A percentile compares a stretch with the other conserved stretches of the same genome.
Evolutionary conservation across 2,329 filamentous ascomycete genomes (phyloP).

Genomic region (Fusarium odoratissimum): DNA sequence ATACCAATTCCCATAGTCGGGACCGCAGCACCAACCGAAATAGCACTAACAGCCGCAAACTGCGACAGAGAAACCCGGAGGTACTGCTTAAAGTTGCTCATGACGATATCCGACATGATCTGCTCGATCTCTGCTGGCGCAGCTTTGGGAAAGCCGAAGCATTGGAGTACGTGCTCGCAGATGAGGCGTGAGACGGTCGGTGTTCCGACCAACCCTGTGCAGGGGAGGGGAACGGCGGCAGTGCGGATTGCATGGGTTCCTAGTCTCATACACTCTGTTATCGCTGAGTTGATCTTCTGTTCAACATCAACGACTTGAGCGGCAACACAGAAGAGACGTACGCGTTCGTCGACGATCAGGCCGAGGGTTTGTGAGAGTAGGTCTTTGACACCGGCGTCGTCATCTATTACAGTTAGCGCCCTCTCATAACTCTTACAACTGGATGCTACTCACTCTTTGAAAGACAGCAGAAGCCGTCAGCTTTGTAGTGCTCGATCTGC

Average conservation of each 20-base stretch:
- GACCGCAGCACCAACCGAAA: conserved; percentile 33
- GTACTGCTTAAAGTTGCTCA: conserved; percentile 39
- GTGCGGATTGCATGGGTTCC: conserved; percentile 45
- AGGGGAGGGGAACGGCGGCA: conserved; percentile 41
- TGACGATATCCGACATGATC: conserved; percentile 41
- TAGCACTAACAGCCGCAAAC: conserved; percentile 22
- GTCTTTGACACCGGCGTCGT: conserved; percentile 40
- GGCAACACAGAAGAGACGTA: conserved; percentile 47
- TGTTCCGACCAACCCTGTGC: conserved; percentile 41
- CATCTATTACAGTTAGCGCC: conserved; percentile 16
- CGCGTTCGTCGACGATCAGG: conserved; percentile 45
- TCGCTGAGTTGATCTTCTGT: conserved; percentile 47
- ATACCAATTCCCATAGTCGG: conserved; percentile 39
- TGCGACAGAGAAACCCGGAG: conserved; percentile 40
- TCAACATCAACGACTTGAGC: conserved; percentile 47
- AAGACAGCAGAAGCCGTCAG: conserved; percentile 42
- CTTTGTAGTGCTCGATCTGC: conserved; percentile 45
- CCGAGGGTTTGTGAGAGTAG: conserved; percentile 43
- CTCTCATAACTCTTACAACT: rapidly evolving
- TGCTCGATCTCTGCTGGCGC: conserved; percentile 37
- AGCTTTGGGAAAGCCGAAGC: conserved; percentile 44
- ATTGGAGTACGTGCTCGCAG: conserved; percentile 45
- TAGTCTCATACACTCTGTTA: conserved; percentile 46
- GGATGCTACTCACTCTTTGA: conserved; percentile 25
- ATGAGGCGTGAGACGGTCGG: conserved; percentile 44